These are phyloP conservation scores for Filobasidium floriforme DNA, from an alignment of 768 basidiomycete species.

Conservation along the genomic window DNA sequence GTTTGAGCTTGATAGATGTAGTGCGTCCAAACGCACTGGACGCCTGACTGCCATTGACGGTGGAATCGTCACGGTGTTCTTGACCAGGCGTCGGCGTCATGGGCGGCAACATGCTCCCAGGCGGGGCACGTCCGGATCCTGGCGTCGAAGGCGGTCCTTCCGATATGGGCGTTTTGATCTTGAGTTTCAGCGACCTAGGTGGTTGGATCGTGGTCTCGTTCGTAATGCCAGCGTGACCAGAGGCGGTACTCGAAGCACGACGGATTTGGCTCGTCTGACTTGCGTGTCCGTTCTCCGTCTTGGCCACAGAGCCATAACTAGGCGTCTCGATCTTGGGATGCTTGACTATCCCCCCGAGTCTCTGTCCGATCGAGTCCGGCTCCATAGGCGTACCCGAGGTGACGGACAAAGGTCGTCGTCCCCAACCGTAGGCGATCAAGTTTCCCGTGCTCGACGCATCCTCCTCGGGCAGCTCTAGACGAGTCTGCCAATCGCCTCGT, in stretches of 20 bases:
- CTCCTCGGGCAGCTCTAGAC: slow-evolving; percentile 9
- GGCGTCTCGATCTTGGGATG: not conserved
- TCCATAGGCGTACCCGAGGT: not conserved
- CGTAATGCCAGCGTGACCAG: no score
- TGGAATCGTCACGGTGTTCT: not conserved
- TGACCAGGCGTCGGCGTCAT: slow-evolving; percentile 1
- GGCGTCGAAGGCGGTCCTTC: not conserved
- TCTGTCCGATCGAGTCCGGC: not conserved
- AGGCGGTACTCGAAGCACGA: not conserved
- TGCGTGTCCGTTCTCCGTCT: not conserved
- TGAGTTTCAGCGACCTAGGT: not conserved
- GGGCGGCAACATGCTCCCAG: not conserved
- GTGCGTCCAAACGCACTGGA: not conserved
- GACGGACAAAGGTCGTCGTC: not conserved
- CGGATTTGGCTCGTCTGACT: not conserved
- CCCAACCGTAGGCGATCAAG: slow-evolving; percentile 6
- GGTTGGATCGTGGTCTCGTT: not conserved
- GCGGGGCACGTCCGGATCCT: not conserved
- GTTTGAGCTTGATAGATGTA: not conserved
- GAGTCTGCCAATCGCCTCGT: slow-evolving; percentile 14
- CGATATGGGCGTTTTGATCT: not conserved
- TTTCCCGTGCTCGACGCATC: not conserved
- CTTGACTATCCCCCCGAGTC: not conserved
- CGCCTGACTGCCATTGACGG: not conserved
- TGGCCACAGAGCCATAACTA: not conserved